Base-by-base conservation (phyloP, 306 rosid species). In the Trifolium pratense region DNA sequence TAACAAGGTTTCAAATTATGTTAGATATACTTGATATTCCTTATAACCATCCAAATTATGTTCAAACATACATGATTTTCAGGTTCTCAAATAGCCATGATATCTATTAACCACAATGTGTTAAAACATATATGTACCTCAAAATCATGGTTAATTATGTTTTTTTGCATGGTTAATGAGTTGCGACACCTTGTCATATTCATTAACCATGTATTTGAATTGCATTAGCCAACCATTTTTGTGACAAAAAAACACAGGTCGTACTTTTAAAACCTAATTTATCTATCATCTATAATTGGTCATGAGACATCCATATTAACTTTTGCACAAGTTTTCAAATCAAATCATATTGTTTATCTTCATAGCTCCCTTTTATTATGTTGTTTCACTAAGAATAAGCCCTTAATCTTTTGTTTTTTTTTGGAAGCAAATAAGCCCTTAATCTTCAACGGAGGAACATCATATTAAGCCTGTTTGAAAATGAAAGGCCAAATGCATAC, bases 401-500 rank as follows among this genome's bases (percentile, higher is more conserved):
- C 16, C 15, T 16, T 32, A 59, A 26, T 26, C 4, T 0, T 26
- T 26, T n/a, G n/a, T n/a, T n/a, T n/a, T 26, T 2, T 26, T 26
- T 26, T 26, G n/a, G 0, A 26, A 26, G 31, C 31, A 26, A 26
- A 5, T 58, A 9, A 60, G 23, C 13, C 5, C 1, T 49, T 61
- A 32, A 61, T 61, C 25, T 32, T 61, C 42, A 14, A 8, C 11
- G 17, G 3, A n/a, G 6, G 66, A 12, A 61, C 70, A 51, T 51
- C 4, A 7, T 49, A 49, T 49, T n/a, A 49, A 49, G 11, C 55
- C 18, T 3, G 3, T 49, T 16, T n/a, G 59, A 53, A 51, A 51
- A 5, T 51, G 20, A 64, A 39, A 40, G 51, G 53, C 43, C 3
- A 52, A 66, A 37, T 58, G 46, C 37, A 57, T 67, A 73, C 83